Evolutionary conservation across 2,329 filamentous ascomycete genomes (phyloP).

Genomic region (Byssochlamys sp.): DNA sequence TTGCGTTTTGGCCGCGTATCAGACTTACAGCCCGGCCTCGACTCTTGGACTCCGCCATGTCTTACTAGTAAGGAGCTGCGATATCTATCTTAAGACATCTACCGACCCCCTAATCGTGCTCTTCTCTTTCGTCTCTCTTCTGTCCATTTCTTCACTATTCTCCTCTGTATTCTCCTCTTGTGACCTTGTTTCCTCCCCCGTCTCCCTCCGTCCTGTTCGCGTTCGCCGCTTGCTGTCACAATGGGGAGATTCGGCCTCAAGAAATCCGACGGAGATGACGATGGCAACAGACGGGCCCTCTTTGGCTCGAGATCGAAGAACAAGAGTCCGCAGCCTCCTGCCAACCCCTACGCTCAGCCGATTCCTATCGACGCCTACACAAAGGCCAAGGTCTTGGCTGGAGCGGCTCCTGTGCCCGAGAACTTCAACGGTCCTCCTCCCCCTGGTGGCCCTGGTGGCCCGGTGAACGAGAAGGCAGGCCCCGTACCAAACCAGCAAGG

Average conservation of each 20-base stretch:
- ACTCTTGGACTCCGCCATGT: background rate
- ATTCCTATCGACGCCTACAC: constrained; percentile 47
- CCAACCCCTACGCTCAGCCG: constrained; percentile 50
- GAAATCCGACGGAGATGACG: constrained; percentile 46
- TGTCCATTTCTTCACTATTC: background rate
- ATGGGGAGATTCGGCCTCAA: constrained; percentile 35
- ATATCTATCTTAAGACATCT: background rate
- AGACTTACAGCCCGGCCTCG: background rate
- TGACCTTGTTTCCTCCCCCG: background rate
- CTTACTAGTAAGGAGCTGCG: background rate
- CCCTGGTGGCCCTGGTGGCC: constrained; percentile 7
- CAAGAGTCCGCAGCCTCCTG: constrained; percentile 42
- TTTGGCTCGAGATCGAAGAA: constrained; percentile 49
- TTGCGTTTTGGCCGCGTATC: background rate
- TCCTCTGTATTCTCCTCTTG: background rate
- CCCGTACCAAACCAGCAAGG: constrained; percentile 25
- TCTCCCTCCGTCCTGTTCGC: background rate
- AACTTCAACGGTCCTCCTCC: constrained; percentile 14
- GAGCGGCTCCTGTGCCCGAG: constrained; percentile 28
- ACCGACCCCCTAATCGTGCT: background rate
- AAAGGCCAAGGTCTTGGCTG: constrained; percentile 36
- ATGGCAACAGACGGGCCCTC: constrained; percentile 47
- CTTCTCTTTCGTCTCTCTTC: background rate
- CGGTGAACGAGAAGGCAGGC: constrained; percentile 17
- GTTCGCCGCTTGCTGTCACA: background rate